Base-by-base conservation (phyloP, 495 filamentous ascomycete genomes). In the Aspergillus sclerotiicarbonarius region DNA sequence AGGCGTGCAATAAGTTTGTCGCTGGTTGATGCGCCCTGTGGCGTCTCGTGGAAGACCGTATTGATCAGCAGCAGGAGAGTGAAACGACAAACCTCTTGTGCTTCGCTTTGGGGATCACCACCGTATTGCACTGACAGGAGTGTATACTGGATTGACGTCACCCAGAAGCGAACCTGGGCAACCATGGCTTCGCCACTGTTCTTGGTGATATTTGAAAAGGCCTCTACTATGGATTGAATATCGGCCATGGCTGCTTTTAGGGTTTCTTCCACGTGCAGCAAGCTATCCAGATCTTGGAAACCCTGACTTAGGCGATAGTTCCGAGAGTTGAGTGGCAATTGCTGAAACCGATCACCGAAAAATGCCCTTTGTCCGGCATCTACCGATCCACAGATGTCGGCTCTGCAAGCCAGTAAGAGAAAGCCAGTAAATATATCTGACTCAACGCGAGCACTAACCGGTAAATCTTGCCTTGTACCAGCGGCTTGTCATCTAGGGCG, bases 371-470 rank as follows among this genome's bases (percentile, higher is more conserved):
- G 35, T 7, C 8, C 43, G 51, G n/a, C 37, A n/a, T 44, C 51
- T n/a, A 53, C 8, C 1, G 51, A 43, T 9, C 51, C 51, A 15
- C 51, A 53, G 8, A 53, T n/a, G 21, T 53, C 51, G 12, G 51
- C 51, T 25, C 51, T 53, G 18, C 3, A 2, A n/a, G n/a, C n/a
- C n/a, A n/a, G n/a, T n/a, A n/a, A n/a, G n/a, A n/a, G n/a, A n/a
- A n/a, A n/a, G n/a, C n/a, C n/a, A n/a, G n/a, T 7, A 20, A 16
- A 21, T 53, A 25, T 25, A 25, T 25, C 2, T 25, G 25, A 25
- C 25, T n/a, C n/a, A 52, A n/a, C 20, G 7, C 6, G 19, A 16
- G 20, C 29, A 21, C 51, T 18, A 29, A 53, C 51, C 51, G 51
- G 8, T 44, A 43, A 15, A 53, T 53, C 16, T 53, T 43, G 6